phyloP scores from a whole-genome alignment of 345 rosid genomes.

The Melastoma malabathricum region DNA sequence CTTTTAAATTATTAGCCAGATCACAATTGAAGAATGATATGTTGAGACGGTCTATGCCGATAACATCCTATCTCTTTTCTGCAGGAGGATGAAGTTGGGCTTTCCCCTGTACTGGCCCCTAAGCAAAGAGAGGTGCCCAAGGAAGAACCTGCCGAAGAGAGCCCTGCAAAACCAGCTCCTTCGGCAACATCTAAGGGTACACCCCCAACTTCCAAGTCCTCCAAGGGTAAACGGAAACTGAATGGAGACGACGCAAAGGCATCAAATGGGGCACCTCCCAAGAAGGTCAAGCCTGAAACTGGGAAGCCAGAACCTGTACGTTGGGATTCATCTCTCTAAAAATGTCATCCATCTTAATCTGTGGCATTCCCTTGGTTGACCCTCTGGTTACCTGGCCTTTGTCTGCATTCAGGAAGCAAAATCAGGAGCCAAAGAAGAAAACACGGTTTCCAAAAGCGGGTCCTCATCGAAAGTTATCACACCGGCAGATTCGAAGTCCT shows the following conservation, averaged over 20 bases:
- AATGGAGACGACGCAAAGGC: conserved; percentile 56
- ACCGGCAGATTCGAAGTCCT: conserved; percentile 29
- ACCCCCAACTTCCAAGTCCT: conserved; percentile 53
- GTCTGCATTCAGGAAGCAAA: conserved; percentile 33
- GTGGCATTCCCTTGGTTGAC: no score
- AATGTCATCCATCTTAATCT: neutral
- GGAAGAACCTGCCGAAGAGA: conserved; percentile 67
- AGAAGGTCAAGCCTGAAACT: conserved; percentile 79
- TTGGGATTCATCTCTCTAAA: no score
- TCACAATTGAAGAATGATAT: no score
- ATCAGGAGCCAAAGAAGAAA: conserved; percentile 39
- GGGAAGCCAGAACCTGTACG: conserved; percentile 78
- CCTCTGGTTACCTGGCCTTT: neutral
- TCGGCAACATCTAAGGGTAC: conserved; percentile 58
- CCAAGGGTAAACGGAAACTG: conserved; percentile 75
- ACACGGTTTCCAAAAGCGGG: conserved; percentile 26
- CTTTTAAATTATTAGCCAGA: no score
- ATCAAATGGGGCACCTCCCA: conserved; percentile 41
- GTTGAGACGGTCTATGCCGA: no score
- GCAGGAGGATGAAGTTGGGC: conserved; percentile 60
- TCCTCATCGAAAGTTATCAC: conserved; percentile 27
- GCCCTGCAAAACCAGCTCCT: conserved; percentile 53
- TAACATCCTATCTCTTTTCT: neutral
- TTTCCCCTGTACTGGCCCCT: conserved; percentile 40
- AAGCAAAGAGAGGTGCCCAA: conserved; percentile 55